Evolutionary conservation across 768 basidiomycete species (phyloP).

Genomic region (Pleurotus pulmonarius): DNA sequence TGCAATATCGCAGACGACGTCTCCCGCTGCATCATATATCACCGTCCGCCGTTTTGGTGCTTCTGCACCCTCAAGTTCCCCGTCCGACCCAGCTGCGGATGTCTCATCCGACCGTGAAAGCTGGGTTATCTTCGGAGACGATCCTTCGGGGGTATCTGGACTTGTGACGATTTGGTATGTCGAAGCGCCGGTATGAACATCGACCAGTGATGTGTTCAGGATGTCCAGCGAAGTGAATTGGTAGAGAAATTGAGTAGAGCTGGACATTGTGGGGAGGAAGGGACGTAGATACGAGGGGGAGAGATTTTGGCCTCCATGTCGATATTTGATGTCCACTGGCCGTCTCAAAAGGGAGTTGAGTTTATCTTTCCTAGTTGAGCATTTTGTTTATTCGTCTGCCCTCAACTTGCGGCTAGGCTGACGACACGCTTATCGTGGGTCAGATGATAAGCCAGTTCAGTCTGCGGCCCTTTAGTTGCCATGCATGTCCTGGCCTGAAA

Average conservation of each 20-base stretch:
- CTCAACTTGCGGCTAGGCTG: background rate
- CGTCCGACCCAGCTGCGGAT: constrained; percentile 12
- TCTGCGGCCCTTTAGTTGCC: constrained; percentile 11
- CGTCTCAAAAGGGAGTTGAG: constrained; percentile 31
- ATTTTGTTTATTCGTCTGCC: constrained; percentile 34
- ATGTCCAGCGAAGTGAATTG: constrained; percentile 58
- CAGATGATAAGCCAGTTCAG: background rate
- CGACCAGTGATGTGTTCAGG: constrained; percentile 51
- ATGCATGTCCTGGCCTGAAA: constrained; percentile 19
- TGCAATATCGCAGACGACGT: constrained; percentile 39
- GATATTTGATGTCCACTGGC: background rate
- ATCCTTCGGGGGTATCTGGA: constrained; percentile 22
- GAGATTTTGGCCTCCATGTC: background rate
- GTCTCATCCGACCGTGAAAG: constrained; percentile 13
- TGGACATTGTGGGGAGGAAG: background rate
- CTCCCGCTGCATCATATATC: constrained; percentile 39
- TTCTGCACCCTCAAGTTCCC: constrained; percentile 8
- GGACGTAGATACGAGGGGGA: no score
- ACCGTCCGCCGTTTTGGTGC: constrained; percentile 31
- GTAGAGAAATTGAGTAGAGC: constrained; percentile 38
- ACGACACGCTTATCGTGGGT: no score
- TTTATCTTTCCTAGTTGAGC: constrained; percentile 45
- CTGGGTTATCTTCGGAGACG: constrained; percentile 13
- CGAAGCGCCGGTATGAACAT: constrained; percentile 45
- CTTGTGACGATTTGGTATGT: constrained; percentile 48